phyloP scores from a whole-genome alignment of 371 early-diverging fungal species.

The Neoconidiobolus thromboides region DNA sequence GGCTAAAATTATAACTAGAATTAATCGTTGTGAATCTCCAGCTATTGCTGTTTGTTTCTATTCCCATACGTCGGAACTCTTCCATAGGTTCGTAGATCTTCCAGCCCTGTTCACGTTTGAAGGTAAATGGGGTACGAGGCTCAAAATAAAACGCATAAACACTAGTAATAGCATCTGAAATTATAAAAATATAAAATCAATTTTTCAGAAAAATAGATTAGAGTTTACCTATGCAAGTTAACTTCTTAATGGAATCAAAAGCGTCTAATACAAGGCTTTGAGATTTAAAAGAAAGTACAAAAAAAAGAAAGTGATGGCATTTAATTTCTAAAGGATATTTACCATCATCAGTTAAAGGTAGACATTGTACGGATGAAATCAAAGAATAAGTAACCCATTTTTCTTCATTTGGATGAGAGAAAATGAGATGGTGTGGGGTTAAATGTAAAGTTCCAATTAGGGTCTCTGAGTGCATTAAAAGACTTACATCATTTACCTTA shows the following conservation, averaged over 20 bases:
- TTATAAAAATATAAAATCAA: neutral
- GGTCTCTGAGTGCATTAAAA: slow-evolving; percentile 30
- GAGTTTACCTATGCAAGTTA: slow-evolving; percentile 35
- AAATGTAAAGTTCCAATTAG: slow-evolving; percentile 52
- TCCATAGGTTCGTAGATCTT: slow-evolving; percentile 45
- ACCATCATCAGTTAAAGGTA: slow-evolving; percentile 20
- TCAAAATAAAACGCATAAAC: slow-evolving; percentile 67
- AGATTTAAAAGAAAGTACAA: slow-evolving; percentile 41
- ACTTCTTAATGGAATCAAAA: slow-evolving; percentile 52
- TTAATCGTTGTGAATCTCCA: slow-evolving; percentile 73
- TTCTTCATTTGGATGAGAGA: slow-evolving; percentile 31
- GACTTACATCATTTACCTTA: slow-evolving; percentile 39
- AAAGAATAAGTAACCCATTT: slow-evolving; percentile 72
- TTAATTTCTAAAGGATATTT: slow-evolving; percentile 39
- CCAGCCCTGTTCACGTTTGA: slow-evolving; percentile 32
- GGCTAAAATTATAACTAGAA: slow-evolving; percentile 57
- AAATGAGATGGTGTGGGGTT: slow-evolving; percentile 61
- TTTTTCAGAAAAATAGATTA: neutral
- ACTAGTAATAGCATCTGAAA: slow-evolving; percentile 37
- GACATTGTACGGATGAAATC: slow-evolving; percentile 60
- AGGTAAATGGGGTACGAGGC: slow-evolving; percentile 25
- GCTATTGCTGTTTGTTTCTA: slow-evolving; percentile 32
- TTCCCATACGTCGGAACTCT: slow-evolving; percentile 77
- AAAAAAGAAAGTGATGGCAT: slow-evolving; percentile 61
- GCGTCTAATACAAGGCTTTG: slow-evolving; percentile 58